Evolutionary conservation across 129 eudicot genomes (phyloP).

Genomic region (Flaveria sonorensis): DNA sequence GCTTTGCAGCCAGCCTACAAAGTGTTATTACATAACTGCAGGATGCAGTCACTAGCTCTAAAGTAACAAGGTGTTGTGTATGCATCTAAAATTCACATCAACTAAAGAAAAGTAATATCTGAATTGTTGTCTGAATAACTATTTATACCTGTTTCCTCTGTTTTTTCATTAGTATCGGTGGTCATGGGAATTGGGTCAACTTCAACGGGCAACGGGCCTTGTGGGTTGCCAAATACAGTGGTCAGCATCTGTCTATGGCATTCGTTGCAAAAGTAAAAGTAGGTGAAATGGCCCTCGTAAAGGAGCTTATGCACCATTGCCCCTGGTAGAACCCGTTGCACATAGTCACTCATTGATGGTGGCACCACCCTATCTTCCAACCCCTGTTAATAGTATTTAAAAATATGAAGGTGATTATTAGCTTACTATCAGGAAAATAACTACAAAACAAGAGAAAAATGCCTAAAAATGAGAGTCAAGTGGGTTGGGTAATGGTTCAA

Average conservation of each 20-base stretch:
- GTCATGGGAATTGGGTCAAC: slow-evolving; percentile 31
- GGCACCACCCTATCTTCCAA: slow-evolving; percentile 81
- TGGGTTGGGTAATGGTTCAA: slow-evolving; percentile 8
- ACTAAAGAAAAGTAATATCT: slow-evolving; percentile 41
- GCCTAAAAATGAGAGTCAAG: slow-evolving; percentile 3
- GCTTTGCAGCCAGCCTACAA: slow-evolving; percentile 37
- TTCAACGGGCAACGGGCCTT: slow-evolving; percentile 60
- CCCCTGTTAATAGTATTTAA: slow-evolving; percentile 49
- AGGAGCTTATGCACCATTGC: slow-evolving; percentile 87
- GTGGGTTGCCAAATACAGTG: slow-evolving; percentile 72
- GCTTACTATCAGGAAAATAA: background rate
- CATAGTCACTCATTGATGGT: slow-evolving; percentile 69
- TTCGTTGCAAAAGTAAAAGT: slow-evolving; percentile 86
- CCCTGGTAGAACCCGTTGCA: slow-evolving; percentile 71
- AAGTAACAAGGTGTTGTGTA: slow-evolving; percentile 39
- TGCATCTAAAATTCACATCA: slow-evolving; percentile 38
- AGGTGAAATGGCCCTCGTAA: slow-evolving; percentile 85
- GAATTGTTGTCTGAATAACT: slow-evolving; percentile 30
- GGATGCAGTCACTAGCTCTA: slow-evolving; percentile 29
- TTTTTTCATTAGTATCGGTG: slow-evolving; percentile 24
- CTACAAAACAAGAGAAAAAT: background rate
- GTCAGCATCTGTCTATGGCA: slow-evolving; percentile 81
- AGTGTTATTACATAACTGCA: slow-evolving; percentile 35
- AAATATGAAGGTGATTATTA: background rate
- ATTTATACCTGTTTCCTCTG: slow-evolving; percentile 37